Percentiles rank a stretch among this genome's conserved stretches.
These are phyloP conservation scores for Macrophomina phaseolina DNA, from an alignment of 2,329 filamentous ascomycete genomes.

Conservation along the genomic window DNA sequence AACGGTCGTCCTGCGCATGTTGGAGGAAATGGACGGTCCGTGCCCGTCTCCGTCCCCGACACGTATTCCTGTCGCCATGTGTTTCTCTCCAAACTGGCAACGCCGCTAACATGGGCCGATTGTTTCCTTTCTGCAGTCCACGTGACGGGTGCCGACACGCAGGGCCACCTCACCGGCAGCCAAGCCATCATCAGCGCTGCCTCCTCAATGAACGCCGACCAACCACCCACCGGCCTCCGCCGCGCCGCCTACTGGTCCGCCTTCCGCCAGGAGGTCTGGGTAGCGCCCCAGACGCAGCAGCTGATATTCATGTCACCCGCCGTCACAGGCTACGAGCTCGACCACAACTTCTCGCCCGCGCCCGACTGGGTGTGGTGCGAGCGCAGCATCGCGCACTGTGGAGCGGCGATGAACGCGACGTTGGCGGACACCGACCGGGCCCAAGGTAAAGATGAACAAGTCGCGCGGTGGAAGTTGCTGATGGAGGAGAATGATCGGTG, in stretches of 20 bases:
- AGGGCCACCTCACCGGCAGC: slow-evolving; percentile 45
- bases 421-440: neutral
- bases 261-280: slow-evolving; percentile 46
- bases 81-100: too few species aligned
- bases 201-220: slow-evolving; percentile 34
- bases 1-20: slow-evolving; percentile 47
- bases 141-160: slow-evolving; percentile 42
- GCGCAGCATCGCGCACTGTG: slow-evolving; percentile 23
- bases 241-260: slow-evolving; percentile 47
- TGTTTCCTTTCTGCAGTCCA: slow-evolving; percentile 32
- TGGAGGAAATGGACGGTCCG: slow-evolving; percentile 50
- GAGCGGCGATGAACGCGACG: slow-evolving; percentile 7
- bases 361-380: slow-evolving; percentile 23
- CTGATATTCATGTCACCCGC: neutral
- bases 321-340: neutral
- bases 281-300: slow-evolving; percentile 32
- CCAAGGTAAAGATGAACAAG: neutral
- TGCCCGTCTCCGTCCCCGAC: neutral
- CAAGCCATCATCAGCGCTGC: slow-evolving; percentile 16
- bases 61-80: neutral
- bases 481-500: slow-evolving; percentile 44
- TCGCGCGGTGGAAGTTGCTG: slow-evolving; percentile 37
- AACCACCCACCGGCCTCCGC: slow-evolving; percentile 31
- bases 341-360: neutral
- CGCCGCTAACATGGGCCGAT: too few species aligned